phyloP scores from a whole-genome alignment of 257 asterid genomes.

The Phtheirospermum japonicum region DNA sequence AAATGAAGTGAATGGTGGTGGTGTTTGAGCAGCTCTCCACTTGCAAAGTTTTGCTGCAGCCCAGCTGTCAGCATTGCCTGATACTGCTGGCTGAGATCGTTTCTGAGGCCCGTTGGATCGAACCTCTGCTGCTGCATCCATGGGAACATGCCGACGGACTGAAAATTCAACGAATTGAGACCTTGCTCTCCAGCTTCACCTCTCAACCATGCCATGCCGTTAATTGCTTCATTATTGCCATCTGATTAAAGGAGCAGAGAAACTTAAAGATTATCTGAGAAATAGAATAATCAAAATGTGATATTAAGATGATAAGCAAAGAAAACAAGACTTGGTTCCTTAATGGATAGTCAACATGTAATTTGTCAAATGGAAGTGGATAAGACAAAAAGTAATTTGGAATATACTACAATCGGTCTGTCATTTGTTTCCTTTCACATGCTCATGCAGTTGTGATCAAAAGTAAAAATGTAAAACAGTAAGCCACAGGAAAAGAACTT shows the following conservation, averaged over 20 bases:
- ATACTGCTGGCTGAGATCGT: conserved; percentile 75
- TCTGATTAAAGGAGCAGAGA: conserved; percentile 42
- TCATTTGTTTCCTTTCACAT: no score
- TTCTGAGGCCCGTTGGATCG: conserved; percentile 58
- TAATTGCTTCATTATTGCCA: conserved; percentile 59
- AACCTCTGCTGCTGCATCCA: conserved; percentile 79
- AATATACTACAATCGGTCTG: no score
- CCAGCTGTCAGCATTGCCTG: conserved; percentile 79
- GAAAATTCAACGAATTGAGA: conserved; percentile 60
- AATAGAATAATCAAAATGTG: background rate
- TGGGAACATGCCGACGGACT: conserved; percentile 68
- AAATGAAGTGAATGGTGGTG: conserved; percentile 53
- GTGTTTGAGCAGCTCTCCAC: conserved; percentile 63
- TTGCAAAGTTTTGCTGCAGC: conserved; percentile 60
- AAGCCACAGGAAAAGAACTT: no score
- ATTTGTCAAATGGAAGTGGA: background rate
- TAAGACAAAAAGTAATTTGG: no score
- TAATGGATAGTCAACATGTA: background rate
- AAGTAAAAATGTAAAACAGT: no score
- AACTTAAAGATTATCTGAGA: background rate
- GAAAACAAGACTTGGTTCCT: conserved; percentile 11
- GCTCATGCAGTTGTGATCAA: no score
- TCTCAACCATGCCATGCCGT: conserved; percentile 81
- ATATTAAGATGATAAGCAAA: background rate
- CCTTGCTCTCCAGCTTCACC: conserved; percentile 79